Evolutionary conservation across 108 stramenopile species (phyloP).

Genomic region (Pseudonitzschia multistriata): DNA sequence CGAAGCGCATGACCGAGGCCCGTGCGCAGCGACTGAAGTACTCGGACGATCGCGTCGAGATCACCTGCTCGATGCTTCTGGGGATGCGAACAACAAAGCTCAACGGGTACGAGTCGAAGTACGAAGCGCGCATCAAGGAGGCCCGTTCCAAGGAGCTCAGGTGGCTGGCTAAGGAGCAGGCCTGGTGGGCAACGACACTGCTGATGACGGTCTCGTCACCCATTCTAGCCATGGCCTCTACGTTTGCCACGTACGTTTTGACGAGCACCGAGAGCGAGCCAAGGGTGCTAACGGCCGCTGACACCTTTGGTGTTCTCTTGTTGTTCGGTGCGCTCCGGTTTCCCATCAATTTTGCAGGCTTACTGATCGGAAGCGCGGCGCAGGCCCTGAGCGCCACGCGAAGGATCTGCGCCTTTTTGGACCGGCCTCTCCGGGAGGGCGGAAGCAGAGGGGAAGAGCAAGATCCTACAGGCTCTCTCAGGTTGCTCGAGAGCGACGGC

Average conservation of each 20-base stretch:
- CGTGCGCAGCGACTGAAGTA: slow-evolving; percentile 56
- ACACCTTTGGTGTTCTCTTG: slow-evolving; percentile 67
- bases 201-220: slow-evolving; percentile 68
- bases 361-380: slow-evolving; percentile 63
- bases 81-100: slow-evolving; percentile 83
- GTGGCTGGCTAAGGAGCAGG: slow-evolving; percentile 58
- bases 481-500: neutral
- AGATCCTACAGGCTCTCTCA: neutral
- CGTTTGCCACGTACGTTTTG: slow-evolving; percentile 69
- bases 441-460: neutral
- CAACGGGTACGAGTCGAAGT: slow-evolving; percentile 74
- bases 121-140: slow-evolving; percentile 43
- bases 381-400: slow-evolving; percentile 63
- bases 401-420: slow-evolving; percentile 60
- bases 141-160: slow-evolving; percentile 52
- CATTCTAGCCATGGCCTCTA: slow-evolving; percentile 58
- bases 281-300: slow-evolving; percentile 64
- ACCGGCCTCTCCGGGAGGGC: slow-evolving; percentile 35
- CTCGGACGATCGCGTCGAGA: slow-evolving; percentile 75
- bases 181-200: slow-evolving; percentile 68
- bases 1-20: slow-evolving; percentile 57
- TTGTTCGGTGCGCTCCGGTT: slow-evolving; percentile 77
- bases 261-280: slow-evolving; percentile 33
- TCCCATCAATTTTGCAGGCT: slow-evolving; percentile 80
- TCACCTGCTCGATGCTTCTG: slow-evolving; percentile 68